phyloP scores from a whole-genome alignment of 2,329 filamentous ascomycete species.

The Tolypocladium sp. region DNA sequence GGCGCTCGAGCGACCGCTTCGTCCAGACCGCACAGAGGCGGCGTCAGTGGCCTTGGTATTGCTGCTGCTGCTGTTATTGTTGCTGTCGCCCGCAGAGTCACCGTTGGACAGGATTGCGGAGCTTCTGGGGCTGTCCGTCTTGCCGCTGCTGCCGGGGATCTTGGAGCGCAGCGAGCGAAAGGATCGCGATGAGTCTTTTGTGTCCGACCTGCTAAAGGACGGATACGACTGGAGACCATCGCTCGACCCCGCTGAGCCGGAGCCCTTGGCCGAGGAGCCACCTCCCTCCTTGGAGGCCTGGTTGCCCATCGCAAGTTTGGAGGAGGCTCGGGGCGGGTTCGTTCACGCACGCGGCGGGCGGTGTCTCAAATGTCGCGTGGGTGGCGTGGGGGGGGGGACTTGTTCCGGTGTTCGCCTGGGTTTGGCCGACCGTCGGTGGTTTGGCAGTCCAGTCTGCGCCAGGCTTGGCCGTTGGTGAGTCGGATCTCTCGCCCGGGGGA shows the following conservation, averaged over 20 bases:
- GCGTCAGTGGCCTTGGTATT: slow-evolving; percentile 50
- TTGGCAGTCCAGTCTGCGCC: background rate
- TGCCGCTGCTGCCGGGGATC: slow-evolving; percentile 65
- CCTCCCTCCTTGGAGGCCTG: slow-evolving; percentile 56
- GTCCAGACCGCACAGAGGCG: slow-evolving; percentile 64
- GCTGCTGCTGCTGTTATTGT: background rate
- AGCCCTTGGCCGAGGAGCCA: slow-evolving; percentile 39
- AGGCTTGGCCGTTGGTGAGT: background rate
- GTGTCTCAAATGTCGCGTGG: slow-evolving; percentile 19
- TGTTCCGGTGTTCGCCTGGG: background rate
- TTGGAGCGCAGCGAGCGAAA: slow-evolving; percentile 81
- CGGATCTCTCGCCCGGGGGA: background rate
- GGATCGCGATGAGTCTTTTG: slow-evolving; percentile 82
- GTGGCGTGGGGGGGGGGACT: slow-evolving; percentile 9
- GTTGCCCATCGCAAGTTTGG: slow-evolving; percentile 56
- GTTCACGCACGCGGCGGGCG: slow-evolving; percentile 3
- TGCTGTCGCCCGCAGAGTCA: slow-evolving; percentile 48
- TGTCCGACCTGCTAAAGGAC: slow-evolving; percentile 86
- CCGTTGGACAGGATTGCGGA: slow-evolving; percentile 59
- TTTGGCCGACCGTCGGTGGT: background rate
- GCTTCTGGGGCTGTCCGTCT: slow-evolving; percentile 71
- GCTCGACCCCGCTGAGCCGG: slow-evolving; percentile 30
- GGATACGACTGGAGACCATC: slow-evolving; percentile 70
- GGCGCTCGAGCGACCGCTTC: slow-evolving; percentile 44
- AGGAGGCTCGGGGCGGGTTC: background rate